These are phyloP conservation scores for Blastobotrys petasosporus DNA, from an alignment of 1,139 yeast genomes.

Conservation along the genomic window DNA sequence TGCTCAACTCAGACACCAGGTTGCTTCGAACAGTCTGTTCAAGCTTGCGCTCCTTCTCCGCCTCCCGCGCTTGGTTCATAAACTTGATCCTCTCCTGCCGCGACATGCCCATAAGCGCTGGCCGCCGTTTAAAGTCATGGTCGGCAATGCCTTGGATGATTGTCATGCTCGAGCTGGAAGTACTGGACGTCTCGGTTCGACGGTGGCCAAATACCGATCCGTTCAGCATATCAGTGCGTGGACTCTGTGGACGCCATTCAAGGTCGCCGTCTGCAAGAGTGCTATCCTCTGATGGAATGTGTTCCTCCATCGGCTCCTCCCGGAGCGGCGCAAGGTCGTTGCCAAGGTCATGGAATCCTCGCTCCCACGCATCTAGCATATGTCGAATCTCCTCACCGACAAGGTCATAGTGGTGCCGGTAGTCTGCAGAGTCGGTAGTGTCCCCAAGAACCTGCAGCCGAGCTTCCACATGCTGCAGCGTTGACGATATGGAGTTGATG, in stretches of 20 bases:
- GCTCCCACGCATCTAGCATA: slow-evolving; percentile 31
- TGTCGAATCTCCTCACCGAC: slow-evolving; percentile 31
- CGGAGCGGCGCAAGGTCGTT: not conserved
- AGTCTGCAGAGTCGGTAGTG: slow-evolving; percentile 19
- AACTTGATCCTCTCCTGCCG: slow-evolving; percentile 28
- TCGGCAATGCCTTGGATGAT: slow-evolving; percentile 25
- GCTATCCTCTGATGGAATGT: not conserved
- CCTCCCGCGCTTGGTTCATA: slow-evolving; percentile 23
- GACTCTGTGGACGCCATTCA: slow-evolving; percentile 11
- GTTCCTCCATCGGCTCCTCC: not conserved
- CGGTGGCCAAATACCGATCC: slow-evolving; percentile 5
- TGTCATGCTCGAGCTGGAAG: slow-evolving; percentile 15
- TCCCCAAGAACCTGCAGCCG: slow-evolving; percentile 32
- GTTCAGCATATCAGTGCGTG: slow-evolving; percentile 13
- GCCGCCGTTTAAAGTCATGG: slow-evolving; percentile 13
- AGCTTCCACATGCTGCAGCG: slow-evolving; percentile 34
- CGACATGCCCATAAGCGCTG: slow-evolving; percentile 11
- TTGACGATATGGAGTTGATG: slow-evolving; percentile 25
- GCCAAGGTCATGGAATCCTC: slow-evolving; percentile 18
- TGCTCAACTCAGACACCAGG: slow-evolving; percentile 26
- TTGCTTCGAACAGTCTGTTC: slow-evolving; percentile 17
- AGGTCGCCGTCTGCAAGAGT: not conserved
- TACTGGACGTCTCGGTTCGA: slow-evolving; percentile 11
- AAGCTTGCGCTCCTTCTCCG: slow-evolving; percentile 15
- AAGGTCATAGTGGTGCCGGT: slow-evolving; percentile 26